Conservation (phyloP, 768 basidiomycete genomes). For the Coprinopsis marcescibilis region DNA sequence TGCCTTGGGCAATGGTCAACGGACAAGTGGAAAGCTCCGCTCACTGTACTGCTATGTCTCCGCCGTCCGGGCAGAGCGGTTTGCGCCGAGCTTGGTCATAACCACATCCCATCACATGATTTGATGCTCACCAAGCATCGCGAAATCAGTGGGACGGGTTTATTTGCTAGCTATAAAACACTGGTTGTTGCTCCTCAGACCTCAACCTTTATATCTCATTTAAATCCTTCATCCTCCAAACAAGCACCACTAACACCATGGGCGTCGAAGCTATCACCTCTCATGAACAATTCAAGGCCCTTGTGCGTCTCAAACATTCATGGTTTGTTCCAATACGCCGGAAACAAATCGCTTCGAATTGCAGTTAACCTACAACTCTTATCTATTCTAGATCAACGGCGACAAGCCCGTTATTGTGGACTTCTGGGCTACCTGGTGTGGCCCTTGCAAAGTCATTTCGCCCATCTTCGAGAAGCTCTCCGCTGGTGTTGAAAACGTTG, state of each 20-base stretch:
- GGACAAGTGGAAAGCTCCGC: too few relatives aligned
- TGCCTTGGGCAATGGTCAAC: too few relatives aligned
- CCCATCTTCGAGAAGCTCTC: conserved; percentile 62
- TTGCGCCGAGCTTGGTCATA: too few relatives aligned
- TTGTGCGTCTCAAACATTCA: conserved; percentile 8
- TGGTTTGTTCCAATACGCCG: background rate
- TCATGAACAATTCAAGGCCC: conserved; percentile 7
- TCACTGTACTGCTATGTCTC: too few relatives aligned
- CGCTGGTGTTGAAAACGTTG: conserved; percentile 27
- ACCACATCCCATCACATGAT: too few relatives aligned
- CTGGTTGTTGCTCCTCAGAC: background rate
- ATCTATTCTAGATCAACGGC: conserved; percentile 34
- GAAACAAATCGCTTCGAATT: background rate
- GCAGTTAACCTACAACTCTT: background rate
- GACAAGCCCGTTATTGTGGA: conserved; percentile 51
- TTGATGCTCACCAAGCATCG: too few relatives aligned
- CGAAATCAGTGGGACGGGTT: too few relatives aligned
- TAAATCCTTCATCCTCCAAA: background rate
- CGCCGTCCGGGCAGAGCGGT: too few relatives aligned
- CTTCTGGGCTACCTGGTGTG: conserved; percentile 79
- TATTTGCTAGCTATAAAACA: conserved; percentile 13
- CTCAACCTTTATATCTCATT: background rate
- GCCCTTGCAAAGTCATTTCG: conserved; percentile 61
- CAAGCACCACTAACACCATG: conserved; percentile 7
- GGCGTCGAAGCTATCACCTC: conserved; percentile 8